phyloP scores from a whole-genome alignment of 1,284 basidiomycete species.

The Irpex sp. region DNA sequence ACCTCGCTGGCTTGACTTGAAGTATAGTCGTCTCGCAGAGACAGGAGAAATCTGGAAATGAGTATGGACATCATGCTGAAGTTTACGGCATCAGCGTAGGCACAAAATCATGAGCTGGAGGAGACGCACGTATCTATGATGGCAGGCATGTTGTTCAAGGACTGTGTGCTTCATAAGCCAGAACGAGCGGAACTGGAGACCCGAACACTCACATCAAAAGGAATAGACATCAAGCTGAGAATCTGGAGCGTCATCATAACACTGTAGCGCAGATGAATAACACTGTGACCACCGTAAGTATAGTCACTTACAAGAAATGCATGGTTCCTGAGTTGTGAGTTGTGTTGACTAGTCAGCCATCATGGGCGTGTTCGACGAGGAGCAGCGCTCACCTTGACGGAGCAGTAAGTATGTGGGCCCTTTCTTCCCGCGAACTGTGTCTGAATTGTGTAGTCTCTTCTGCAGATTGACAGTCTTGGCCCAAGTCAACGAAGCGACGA shows the following conservation, averaged over 20 bases:
- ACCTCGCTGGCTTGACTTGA: background rate
- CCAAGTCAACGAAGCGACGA: conserved; percentile 10
- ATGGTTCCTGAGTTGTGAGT: background rate
- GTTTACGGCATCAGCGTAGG: background rate
- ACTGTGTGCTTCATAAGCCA: background rate
- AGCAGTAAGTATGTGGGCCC: background rate
- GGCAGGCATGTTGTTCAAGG: background rate
- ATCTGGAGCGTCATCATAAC: background rate
- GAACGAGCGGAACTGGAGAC: background rate
- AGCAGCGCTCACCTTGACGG: background rate
- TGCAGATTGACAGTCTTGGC: conserved; percentile 3
- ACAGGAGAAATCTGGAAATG: background rate
- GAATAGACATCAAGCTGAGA: background rate
- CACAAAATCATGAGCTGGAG: background rate
- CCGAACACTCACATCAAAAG: background rate
- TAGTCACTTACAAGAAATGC: background rate
- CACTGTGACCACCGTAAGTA: background rate
- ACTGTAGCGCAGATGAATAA: background rate
- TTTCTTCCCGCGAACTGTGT: background rate
- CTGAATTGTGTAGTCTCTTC: background rate
- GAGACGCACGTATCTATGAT: background rate
- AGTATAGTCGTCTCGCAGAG: background rate
- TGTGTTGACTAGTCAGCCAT: background rate
- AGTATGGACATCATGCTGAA: background rate
- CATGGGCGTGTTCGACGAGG: background rate